A percentile compares a stretch with the other conserved stretches of the same genome.
Conservation (phyloP, 306 rosid genomes). For the Gynostemma pentaphyllum region DNA sequence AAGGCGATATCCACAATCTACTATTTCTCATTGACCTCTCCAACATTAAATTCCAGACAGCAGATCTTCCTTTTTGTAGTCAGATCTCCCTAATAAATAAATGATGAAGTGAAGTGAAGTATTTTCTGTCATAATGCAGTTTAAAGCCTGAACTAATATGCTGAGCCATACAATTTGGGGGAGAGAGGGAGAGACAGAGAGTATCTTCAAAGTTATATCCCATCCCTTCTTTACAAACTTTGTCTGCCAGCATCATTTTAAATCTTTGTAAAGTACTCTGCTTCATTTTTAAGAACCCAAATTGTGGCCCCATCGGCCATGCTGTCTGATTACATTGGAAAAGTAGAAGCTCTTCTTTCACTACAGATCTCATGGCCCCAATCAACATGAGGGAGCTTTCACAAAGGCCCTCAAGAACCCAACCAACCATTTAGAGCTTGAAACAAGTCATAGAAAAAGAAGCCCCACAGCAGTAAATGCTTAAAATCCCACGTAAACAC, state of each 20-base stretch:
- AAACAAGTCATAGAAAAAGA: neutral
- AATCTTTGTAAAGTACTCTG: neutral
- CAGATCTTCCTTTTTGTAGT: neutral
- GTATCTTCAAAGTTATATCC: conserved; percentile 2
- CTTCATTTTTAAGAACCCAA: conserved; percentile 6
- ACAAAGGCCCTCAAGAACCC: neutral
- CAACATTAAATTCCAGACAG: too few species aligned
- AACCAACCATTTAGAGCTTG: conserved; percentile 5
- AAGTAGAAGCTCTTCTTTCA: neutral
- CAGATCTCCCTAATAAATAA: neutral
- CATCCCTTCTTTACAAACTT: neutral
- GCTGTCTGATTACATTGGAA: conserved; percentile 3
- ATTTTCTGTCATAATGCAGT: neutral
- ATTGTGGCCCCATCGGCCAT: neutral
- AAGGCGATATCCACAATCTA: neutral
- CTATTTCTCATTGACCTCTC: neutral
- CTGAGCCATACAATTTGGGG: conserved; percentile 1
- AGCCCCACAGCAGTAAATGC: conserved; percentile 4
- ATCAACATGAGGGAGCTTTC: neutral
- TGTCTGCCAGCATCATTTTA: neutral
- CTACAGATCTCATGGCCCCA: neutral
- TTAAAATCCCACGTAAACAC: neutral
- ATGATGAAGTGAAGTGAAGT: neutral
- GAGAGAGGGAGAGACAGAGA: neutral
- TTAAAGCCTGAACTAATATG: neutral